Base-by-base conservation (phyloP, 768 basidiomycete species). In the Psilocybe subaeruginosa region DNA sequence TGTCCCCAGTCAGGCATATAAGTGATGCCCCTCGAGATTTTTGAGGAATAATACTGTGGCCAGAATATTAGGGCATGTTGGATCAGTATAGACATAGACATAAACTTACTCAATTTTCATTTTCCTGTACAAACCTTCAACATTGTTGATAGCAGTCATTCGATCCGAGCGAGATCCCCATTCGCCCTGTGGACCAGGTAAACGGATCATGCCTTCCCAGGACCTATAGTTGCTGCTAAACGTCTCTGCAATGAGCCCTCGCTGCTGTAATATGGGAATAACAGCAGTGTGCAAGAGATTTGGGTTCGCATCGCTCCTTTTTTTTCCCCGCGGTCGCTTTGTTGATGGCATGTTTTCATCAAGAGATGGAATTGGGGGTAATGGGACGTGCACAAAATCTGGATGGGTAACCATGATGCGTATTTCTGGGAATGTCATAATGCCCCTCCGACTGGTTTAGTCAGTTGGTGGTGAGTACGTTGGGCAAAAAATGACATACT, bases 1-100 rank as follows among this genome's bases (percentile, higher is more conserved):
- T 45, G 66, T 89, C 86, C 8, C 89, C 89, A 1, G 89, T 91
- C 19, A 83, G 66, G 11, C 76, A 65, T 35, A 91, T 72, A 29
- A 83, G 72, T 0, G 85, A 84, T 0, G 87, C 80, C 16, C 84
- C 85, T 6, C 76, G 76, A 1, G 81, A 82, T 57, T 81, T 80
- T 54, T 78, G 65, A 2, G 86, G 81, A 12, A 80, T 75, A 30
- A 85, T 57, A 58, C 85, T 81, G 41, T 48, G 2, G 16, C 39
- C 4, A 19, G 55, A 4, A 27, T 17, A 16, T 23, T 41, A 35
- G 29, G 37, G 16, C 74, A 54, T 47, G 60, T 37, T 14, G 2
- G 11, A 31, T 19, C 17, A 27, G 30, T 7, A 39, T 11, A 33
- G 53, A 16, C 23, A 23, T 54, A 41, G 46, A 30, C 7, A 64